Evolutionary conservation across 768 basidiomycete species (phyloP).

Genomic region (Boletus sp.): DNA sequence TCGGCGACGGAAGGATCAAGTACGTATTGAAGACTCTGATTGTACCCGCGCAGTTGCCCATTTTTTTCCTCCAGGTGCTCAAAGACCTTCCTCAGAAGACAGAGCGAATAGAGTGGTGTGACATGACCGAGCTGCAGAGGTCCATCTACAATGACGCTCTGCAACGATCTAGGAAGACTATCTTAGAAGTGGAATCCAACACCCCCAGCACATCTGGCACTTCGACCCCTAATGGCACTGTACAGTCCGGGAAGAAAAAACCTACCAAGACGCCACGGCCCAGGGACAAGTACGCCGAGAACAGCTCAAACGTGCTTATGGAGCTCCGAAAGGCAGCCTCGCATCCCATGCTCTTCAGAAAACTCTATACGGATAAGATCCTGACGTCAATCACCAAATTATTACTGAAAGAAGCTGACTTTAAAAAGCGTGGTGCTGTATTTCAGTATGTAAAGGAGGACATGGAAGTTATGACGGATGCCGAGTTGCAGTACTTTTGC

Average conservation of each 20-base stretch:
- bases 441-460: constrained; percentile 92
- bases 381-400: constrained; percentile 74
- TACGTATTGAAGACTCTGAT: constrained; percentile 25
- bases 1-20: constrained; percentile 94
- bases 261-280: constrained; percentile 35
- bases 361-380: constrained; percentile 72
- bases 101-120: constrained; percentile 93
- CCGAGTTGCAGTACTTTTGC: constrained; percentile 87
- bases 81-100: constrained; percentile 90
- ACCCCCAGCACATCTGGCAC: constrained; percentile 31
- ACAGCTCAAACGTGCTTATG: constrained; percentile 93
- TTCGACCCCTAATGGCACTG: constrained; percentile 26
- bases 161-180: constrained; percentile 77
- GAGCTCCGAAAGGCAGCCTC: constrained; percentile 94
- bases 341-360: constrained; percentile 95
- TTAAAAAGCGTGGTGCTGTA: constrained; percentile 74
- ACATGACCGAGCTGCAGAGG: constrained; percentile 80
- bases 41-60: not conserved
- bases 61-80: constrained; percentile 56
- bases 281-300: constrained; percentile 76
- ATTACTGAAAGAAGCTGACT: constrained; percentile 88
- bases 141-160: constrained; percentile 85
- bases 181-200: constrained; percentile 45
- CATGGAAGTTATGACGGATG: constrained; percentile 98
- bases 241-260: constrained; percentile 31